Evolutionary conservation across 202 grass and related monocot species (phyloP), one percentile per base, ranked within the genome.

Genomic region (Eragrostis tef): DNA sequence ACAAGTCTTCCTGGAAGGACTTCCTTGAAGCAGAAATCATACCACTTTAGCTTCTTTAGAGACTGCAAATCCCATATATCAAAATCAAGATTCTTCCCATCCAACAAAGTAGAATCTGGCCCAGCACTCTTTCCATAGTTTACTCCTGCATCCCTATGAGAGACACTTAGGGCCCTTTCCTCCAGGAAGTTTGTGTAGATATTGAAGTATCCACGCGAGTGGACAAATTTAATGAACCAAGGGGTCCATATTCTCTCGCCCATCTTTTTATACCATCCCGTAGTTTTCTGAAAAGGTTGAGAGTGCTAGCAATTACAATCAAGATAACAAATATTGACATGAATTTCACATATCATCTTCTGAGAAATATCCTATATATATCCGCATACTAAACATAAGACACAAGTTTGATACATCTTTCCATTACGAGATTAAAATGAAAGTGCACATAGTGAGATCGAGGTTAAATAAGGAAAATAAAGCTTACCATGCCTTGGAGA

Each of bases 161-260:
- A 98, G 61, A 90, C 64, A 46, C 92, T 93, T 20, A 98, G 91
- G 53, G 95, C 95, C 74, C 88, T 89, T 88, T 98, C 88, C 70
- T 86, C 86, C 46, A 84, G 74, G 64, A 98, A 95, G 67, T 95
- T 93, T 80, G 96, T 98, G 77, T 93, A 98, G 47, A 98, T 91
- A 80, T 98, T 98, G 83, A 93, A 95, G 82, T 95, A 95, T 79
- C 90, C 88, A 83, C 78, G 87, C 73, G 92, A 83, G 73, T 98
- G 92, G 45, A 95, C 83, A 87, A 93, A 98, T 87, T 95, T 98
- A 74, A 98, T 87, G 87, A 93, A 98, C 92, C 96, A 98, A 73
- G 96, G 96, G 5, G 96, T 98, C 92, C 96, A 98, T 89, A 95
- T 98, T 91, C 87, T 93, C 51, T 98, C 96, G 17, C 96, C 92